phyloP scores from a whole-genome alignment of 768 basidiomycete species.

The Xerocomellus amylosporus region DNA sequence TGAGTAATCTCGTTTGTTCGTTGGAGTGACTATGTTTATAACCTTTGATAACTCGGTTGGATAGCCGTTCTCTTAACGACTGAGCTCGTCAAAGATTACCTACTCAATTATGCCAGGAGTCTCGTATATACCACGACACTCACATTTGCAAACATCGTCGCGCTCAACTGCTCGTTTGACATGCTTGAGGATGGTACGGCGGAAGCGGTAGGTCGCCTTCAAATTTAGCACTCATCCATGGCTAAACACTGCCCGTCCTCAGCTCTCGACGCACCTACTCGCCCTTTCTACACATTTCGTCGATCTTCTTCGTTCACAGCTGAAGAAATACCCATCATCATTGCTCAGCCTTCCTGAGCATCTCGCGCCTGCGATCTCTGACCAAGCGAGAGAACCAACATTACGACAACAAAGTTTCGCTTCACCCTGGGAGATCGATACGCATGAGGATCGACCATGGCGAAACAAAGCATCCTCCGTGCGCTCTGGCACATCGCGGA shows the following conservation, averaged over 20 bases:
- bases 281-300: constrained; percentile 32
- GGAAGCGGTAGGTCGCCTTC: constrained; percentile 38
- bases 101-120: constrained; percentile 89
- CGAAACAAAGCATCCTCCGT: not conserved
- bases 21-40: not conserved
- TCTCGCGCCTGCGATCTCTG: constrained; percentile 2
- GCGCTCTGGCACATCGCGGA: not conserved
- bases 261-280: constrained; percentile 29
- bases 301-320: constrained; percentile 29
- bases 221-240: not conserved
- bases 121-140: constrained; percentile 91
- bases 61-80: constrained; percentile 76
- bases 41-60: not conserved
- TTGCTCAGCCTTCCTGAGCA: constrained; percentile 28
- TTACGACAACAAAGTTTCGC: not conserved
- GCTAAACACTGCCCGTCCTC: constrained; percentile 30
- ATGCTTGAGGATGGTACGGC: constrained; percentile 68
- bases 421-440: constrained; percentile 9
- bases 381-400: not conserved
- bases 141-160: constrained; percentile 71
- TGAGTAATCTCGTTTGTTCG: constrained; percentile 36
- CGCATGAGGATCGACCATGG: not conserved
- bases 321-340: constrained; percentile 27
- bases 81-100: constrained; percentile 71
- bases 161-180: constrained; percentile 77